Evolutionary conservation across 805 yeast genomes (phyloP), one percentile per base, ranked within the genome.

Genomic region (Tetrapisispora iriomotensis): DNA sequence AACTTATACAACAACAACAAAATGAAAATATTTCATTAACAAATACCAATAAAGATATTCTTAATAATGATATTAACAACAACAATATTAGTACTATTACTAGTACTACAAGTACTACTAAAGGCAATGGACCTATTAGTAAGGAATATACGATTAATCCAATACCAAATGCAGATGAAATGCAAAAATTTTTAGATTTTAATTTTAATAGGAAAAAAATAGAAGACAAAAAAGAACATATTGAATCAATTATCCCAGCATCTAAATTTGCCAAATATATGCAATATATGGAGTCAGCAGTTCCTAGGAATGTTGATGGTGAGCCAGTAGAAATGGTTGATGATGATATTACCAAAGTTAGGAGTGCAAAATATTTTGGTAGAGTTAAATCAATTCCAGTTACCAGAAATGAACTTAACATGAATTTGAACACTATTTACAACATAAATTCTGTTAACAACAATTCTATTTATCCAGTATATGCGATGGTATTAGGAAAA

Each of bases 401-500:
- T n/a, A n/a, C n/a, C n/a, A n/a, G 24, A 14, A 32, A 21, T 14
- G 37, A 33, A 4, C 15, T 33, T 15, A 28, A 33, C 12, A 33
- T 33, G 36, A 33, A 23, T 24, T 15, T 33, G 17, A 33, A 33
- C 24, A 33, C 36, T 2, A 33, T 33, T 23, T 33, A 23, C 17
- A 24, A 33, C 13, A 24, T 6, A 17, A 24, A 22, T 22, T 18
- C 36, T 12, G 22, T 20, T 9, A 33, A 24, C 12, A 33, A 14
- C 17, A 34, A 36, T 32, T 43, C 50, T 5, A 79, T 79, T 0
- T 79, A 82, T 49, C 86, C 90, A 2, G 75, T 84, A 1, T 76
- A 80, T 39, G 87, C 92, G 0, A 78, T 82, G 44, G 81, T 88
- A 0, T 60, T 83, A 30, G 92, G 92, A 4, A 71, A 84, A 50